Base-by-base conservation (phyloP, 2,329 filamentous ascomycete species). In the Daldinia sp. region DNA sequence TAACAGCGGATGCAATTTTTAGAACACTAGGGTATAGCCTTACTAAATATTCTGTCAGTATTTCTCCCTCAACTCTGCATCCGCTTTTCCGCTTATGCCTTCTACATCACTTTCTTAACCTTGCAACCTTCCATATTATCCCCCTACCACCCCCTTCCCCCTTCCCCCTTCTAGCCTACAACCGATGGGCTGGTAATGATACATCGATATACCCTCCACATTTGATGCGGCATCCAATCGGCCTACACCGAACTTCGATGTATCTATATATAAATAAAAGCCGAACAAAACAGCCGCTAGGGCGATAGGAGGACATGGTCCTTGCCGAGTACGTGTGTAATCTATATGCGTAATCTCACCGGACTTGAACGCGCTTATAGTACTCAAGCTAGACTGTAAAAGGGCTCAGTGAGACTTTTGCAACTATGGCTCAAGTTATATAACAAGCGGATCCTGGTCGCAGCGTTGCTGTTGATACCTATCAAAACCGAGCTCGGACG, bases 241-340 rank as follows among this genome's bases (percentile, higher is more conserved):
- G 54, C 13, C 39, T 35, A 21, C 5, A 49, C 25, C 35, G 13
- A 23, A n/a, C 45, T 17, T 37, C 23, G 54, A 41, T 23, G n/a
- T 13, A 45, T 25, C 39, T 45, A 50, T 59, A 63, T 55, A 59
- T 63, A 58, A 52, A 37, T 45, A 54, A 50, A 17, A 51, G 60
- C 54, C 48, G 60, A 48, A 35, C 29, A 41, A 23, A 41, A 32
- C 8, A 23, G 9, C 43, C 55, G 48, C 45, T 29, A 48, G 45
- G 43, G 15, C 13, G 27, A 48, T 47, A 47, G 43, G 43, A 30
- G 45, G 32, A 21, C 13, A 32, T 32, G 45, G 32, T 17, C 25
- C 45, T 29, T 27, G 17, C 19, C 45, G 32, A 6, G 43, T 30
- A 29, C 43, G 30, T 21, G 45, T 48, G 45, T 48, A 48, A 32